These are phyloP conservation scores for Sorghum bicolor DNA, from an alignment of 176 grass and related monocot genomes.

Conservation along the genomic window DNA sequence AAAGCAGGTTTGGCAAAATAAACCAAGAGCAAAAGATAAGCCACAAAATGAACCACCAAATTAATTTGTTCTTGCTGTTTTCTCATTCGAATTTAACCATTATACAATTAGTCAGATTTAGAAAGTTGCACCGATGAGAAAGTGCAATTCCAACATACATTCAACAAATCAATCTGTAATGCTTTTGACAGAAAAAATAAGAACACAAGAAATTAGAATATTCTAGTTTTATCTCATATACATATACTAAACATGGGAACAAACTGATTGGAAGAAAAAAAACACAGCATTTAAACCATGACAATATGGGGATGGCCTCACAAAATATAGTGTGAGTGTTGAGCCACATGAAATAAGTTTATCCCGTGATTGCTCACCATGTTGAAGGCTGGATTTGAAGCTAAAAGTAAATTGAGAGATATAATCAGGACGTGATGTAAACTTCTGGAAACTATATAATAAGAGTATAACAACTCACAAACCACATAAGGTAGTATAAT, in stretches of 20 bases:
- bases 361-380: background rate
- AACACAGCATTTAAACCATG: background rate
- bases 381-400: background rate
- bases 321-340: background rate
- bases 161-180: background rate
- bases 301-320: background rate
- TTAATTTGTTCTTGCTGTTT: background rate
- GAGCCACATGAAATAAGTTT: background rate
- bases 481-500: background rate
- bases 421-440: background rate
- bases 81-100: background rate
- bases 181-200: background rate
- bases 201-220: background rate
- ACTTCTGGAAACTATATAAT: background rate
- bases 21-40: conserved; percentile 18
- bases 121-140: background rate
- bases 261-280: background rate
- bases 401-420: background rate
- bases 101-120: background rate
- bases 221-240: background rate
- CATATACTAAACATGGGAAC: background rate
- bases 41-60: background rate
- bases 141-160: background rate
- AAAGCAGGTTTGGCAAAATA: background rate
- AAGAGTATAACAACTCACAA: background rate